Base-by-base conservation (phyloP, 768 basidiomycete species). In the Termitomyces bulborhizus region DNA sequence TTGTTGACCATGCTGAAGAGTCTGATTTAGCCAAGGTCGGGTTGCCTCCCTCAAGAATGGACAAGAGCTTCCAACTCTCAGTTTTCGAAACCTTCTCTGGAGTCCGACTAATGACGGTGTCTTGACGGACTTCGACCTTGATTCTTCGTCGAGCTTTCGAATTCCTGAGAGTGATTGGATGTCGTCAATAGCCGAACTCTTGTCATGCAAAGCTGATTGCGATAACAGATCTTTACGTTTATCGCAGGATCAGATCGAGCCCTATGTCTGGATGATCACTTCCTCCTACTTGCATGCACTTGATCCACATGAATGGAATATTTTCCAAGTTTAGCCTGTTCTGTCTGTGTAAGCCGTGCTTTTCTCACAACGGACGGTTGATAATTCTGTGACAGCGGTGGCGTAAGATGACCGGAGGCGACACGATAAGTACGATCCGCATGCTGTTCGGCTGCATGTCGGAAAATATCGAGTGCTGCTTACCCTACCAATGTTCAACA, bases 81-180 rank as follows among this genome's bases (percentile, higher is more conserved):
- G 31, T 13, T 48, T 54, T 21, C 48, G 50, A 34, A 7, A 56
- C 21, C 3, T 59, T 6, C 49, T 52, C 26, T 61, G 60, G 55
- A 42, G 54, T 40, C 12, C 48, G 9, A 6, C 15, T 24, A 16
- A 44, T 12, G 32, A 51, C 24, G 11, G 60, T 13, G 51, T 56
- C 8, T 41, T 60, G 18, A 53, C 46, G n/a, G 60, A 61, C 32
- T 61, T 56, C 21, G 60, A 61, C 34, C 45, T 57, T 15, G 46
- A 51, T 29, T 27, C 46, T n/a, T 41, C 16, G 24, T 18, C 44
- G 44, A 6, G 34, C 4, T 12, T 32, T 13, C n/a, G 24, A 6
- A 4, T 12, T 15, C 27, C 18, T 55, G 24, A 21, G 15, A 7
- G 15, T 32, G 39, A 37, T 6, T 4, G 41, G 31, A 26, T 26